Conservation (phyloP, 495 filamentous ascomycete genomes). For the Amniculicola lignicola region DNA sequence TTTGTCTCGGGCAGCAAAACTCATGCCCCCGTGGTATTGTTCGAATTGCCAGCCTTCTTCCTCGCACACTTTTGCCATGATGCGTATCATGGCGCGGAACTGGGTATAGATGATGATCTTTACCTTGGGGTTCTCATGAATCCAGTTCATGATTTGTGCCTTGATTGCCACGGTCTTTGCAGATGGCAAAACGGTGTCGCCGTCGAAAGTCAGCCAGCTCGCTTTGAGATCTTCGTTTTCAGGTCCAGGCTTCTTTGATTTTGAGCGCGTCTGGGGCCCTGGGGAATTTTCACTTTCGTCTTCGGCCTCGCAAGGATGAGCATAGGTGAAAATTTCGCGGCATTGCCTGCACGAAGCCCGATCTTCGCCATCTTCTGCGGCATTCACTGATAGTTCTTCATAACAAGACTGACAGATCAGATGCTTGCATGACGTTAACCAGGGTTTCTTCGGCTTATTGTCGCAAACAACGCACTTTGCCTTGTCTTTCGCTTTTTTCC, state of each 20-base stretch:
- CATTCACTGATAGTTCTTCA: conserved; percentile 27
- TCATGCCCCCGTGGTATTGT: conserved; percentile 40
- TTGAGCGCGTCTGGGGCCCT: conserved; percentile 3
- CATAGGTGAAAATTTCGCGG: conserved; percentile 6
- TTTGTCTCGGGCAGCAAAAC: conserved; percentile 29
- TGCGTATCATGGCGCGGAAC: conserved; percentile 37
- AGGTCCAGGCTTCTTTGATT: conserved; percentile 6
- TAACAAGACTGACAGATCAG: conserved; percentile 51
- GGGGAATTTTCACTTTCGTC: not conserved
- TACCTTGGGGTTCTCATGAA: conserved; percentile 32
- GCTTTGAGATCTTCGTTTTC: conserved; percentile 19
- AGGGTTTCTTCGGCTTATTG: conserved; percentile 32
- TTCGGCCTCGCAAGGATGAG: conserved; percentile 2
- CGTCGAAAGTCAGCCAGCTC: conserved; percentile 39
- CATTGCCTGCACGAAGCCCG: conserved; percentile 14
- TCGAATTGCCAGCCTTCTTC: conserved; percentile 34
- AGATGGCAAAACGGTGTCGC: conserved; percentile 35
- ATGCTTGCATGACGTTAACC: conserved; percentile 50
- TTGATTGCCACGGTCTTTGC: conserved; percentile 44
- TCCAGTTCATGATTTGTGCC: conserved; percentile 41
- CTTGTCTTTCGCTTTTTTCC: conserved; percentile 37
- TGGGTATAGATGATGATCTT: conserved; percentile 48
- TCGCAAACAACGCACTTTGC: conserved; percentile 43
- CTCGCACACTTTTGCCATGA: conserved; percentile 37
- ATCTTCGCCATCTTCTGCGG: conserved; percentile 27